Evolutionary conservation across 2,329 filamentous ascomycete species (phyloP).

Genomic region (Thielaviopsis ethacetica): DNA sequence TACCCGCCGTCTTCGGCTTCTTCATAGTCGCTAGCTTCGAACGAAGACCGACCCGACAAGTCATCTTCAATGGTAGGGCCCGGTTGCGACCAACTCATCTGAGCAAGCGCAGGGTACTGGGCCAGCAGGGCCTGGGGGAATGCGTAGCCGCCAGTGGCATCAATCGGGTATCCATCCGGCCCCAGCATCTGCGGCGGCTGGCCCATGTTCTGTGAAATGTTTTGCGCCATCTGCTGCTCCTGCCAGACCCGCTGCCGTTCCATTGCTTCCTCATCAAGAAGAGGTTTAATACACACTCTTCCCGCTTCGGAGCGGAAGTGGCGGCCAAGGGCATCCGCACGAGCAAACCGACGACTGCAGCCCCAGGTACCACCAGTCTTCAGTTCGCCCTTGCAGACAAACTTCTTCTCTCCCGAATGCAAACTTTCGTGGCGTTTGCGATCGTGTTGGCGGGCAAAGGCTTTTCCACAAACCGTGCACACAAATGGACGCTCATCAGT

Average conservation of each 20-base stretch:
- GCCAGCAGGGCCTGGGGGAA: slow-evolving; percentile 78
- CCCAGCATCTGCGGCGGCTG: slow-evolving; percentile 41
- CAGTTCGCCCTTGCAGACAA: slow-evolving; percentile 85
- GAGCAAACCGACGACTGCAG: slow-evolving; percentile 81
- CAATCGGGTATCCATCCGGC: slow-evolving; percentile 40
- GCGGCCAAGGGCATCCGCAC: slow-evolving; percentile 82
- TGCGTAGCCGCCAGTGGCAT: slow-evolving; percentile 40
- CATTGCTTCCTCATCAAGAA: slow-evolving; percentile 82
- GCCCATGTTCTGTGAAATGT: slow-evolving; percentile 27
- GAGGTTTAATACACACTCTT: slow-evolving; percentile 89
- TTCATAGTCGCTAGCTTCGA: slow-evolving; percentile 66
- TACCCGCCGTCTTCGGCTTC: slow-evolving; percentile 57
- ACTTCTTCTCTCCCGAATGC: slow-evolving; percentile 96
- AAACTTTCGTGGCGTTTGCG: slow-evolving; percentile 92
- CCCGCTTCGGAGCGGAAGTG: slow-evolving; percentile 95
- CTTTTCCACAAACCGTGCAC: slow-evolving; percentile 91
- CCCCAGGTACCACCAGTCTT: slow-evolving; percentile 78
- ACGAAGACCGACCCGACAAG: slow-evolving; percentile 62
- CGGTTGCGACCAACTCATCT: slow-evolving; percentile 58
- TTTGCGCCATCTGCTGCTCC: slow-evolving; percentile 53
- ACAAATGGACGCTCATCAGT: slow-evolving; percentile 96
- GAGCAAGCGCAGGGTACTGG: slow-evolving; percentile 86
- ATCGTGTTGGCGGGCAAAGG: slow-evolving; percentile 93
- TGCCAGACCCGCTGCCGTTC: slow-evolving; percentile 63
- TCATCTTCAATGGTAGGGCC: slow-evolving; percentile 60